Conservation (phyloP, 225 moss, liverwort and hornwort genomes). For the Polytrichum formosum region DNA sequence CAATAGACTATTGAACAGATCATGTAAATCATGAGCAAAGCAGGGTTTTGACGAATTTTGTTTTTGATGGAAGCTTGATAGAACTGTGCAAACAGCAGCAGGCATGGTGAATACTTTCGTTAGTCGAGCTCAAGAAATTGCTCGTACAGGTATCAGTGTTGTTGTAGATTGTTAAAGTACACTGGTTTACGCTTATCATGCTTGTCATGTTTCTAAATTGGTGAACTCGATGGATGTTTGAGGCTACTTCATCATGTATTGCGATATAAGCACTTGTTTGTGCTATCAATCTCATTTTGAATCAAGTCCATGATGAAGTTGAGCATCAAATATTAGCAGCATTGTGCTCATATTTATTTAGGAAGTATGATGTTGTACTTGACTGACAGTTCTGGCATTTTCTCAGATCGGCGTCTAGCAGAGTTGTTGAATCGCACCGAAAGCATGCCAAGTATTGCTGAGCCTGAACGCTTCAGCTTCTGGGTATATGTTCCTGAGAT, state of each 20-base stretch:
- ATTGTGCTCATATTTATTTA: too few relatives aligned
- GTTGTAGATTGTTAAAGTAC: not conserved
- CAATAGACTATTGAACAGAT: not conserved
- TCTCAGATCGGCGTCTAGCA: conserved; percentile 50
- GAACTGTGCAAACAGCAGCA: conserved; percentile 27
- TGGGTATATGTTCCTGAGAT: conserved; percentile 50
- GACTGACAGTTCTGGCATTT: not conserved
- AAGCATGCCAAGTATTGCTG: conserved; percentile 55
- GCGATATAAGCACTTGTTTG: too few relatives aligned
- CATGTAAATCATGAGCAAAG: not conserved
- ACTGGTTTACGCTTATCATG: too few relatives aligned
- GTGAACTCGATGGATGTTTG: too few relatives aligned
- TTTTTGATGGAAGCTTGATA: conserved; percentile 30
- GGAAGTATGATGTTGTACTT: too few relatives aligned
- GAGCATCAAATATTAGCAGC: too few relatives aligned
- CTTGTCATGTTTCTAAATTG: too few relatives aligned
- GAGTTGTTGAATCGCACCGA: conserved; percentile 54
- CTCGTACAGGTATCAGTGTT: conserved; percentile 29
- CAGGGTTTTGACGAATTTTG: not conserved
- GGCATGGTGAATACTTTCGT: conserved; percentile 44
- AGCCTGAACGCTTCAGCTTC: conserved; percentile 88
- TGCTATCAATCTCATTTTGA: too few relatives aligned
- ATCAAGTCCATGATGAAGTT: too few relatives aligned
- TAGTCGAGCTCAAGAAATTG: conserved; percentile 45
- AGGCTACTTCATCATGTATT: too few relatives aligned